Evolutionary conservation across 768 basidiomycete species (phyloP), one percentile per base, ranked within the genome.

Genomic region (Paxillus ammoniavirescens): DNA sequence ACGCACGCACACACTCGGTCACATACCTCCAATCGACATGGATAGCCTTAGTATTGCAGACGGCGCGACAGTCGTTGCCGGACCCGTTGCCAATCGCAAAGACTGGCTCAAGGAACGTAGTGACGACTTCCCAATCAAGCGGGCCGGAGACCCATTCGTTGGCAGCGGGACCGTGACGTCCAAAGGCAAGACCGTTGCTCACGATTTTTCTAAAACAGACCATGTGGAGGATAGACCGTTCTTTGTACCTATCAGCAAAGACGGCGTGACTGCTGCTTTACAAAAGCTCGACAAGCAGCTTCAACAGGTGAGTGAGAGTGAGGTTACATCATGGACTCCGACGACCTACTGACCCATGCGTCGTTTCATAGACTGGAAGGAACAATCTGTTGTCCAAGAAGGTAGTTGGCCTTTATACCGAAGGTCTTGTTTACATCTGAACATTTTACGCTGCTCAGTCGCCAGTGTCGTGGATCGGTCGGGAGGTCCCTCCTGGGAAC

Each of bases 391-490:
- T 92, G 28, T 91, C 89, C 5, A 79, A 73, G 61, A 91, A 91
- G 74, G 77, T 75, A 49, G 18, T 17, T 17, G 30, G 62, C 21
- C 5, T 54, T 31, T 45, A 41, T n/a, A 6, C 36, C 8, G n/a
- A 15, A 23, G 10, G 8, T 35, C 18, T 44, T 7, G 17, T 42
- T 7, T 15, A 26, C n/a, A n/a, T 18, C 13, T 44, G 31, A 46
- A 35, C 21, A 36, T 50, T 23, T 8, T 30, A 17, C 23, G 1
- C 30, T 35, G 17, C 6, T 52, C 42, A 84, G 82, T 47, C 43
- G 2, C 89, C 89, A 9, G 79, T 82, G 4, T 76, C 78, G 52
- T 90, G 89, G 87, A 78, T 80, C 45, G 89, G 89, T 12, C 74
- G 71, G 48, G 87, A 91, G 68, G 79, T 92, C 44, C 75, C 76